phyloP scores from a whole-genome alignment of 768 basidiomycete species.

The Xerocomellus dryophilus region DNA sequence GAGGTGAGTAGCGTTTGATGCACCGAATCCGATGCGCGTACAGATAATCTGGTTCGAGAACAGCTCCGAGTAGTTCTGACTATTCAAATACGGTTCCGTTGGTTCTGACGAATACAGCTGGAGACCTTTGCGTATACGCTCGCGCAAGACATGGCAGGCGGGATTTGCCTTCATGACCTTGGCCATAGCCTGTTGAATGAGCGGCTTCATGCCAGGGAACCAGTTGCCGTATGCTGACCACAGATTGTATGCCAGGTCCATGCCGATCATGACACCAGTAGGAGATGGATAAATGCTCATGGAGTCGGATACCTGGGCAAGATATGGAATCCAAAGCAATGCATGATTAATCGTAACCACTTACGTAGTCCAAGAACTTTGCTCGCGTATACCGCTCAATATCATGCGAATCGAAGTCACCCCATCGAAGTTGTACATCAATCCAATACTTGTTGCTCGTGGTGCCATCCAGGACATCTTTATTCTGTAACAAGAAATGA shows the following conservation, averaged over 20 bases:
- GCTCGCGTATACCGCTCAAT: constrained; percentile 98
- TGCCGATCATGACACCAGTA: constrained; percentile 97
- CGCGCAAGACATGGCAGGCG: constrained; percentile 93
- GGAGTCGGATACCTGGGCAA: constrained; percentile 76
- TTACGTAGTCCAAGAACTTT: constrained; percentile 96
- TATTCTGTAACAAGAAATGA: constrained; percentile 50
- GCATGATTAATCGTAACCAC: constrained; percentile 21
- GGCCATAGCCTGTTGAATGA: constrained; percentile 98
- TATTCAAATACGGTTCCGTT: constrained; percentile 98
- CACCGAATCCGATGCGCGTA: constrained; percentile 29
- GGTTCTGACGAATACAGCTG: constrained; percentile 99
- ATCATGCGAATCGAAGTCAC: constrained; percentile 98
- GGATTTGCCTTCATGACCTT: constrained; percentile 99
- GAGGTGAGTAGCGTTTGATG: constrained; percentile 5
- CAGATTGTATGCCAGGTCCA: constrained; percentile 97
- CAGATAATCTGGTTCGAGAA: constrained; percentile 99
- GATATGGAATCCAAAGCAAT: constrained; percentile 5
- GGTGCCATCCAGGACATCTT: constrained; percentile 96
- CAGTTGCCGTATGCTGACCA: constrained; percentile 99
- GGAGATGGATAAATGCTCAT: constrained; percentile 99
- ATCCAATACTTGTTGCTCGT: constrained; percentile 99
- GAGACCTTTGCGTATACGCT: constrained; percentile 97
- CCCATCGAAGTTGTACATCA: constrained; percentile 93
- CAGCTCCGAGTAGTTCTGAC: constrained; percentile 93
- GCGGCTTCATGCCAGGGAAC: constrained; percentile 98